Conservation (phyloP, 2,329 filamentous ascomycete species). For the Penicillium sp. region DNA sequence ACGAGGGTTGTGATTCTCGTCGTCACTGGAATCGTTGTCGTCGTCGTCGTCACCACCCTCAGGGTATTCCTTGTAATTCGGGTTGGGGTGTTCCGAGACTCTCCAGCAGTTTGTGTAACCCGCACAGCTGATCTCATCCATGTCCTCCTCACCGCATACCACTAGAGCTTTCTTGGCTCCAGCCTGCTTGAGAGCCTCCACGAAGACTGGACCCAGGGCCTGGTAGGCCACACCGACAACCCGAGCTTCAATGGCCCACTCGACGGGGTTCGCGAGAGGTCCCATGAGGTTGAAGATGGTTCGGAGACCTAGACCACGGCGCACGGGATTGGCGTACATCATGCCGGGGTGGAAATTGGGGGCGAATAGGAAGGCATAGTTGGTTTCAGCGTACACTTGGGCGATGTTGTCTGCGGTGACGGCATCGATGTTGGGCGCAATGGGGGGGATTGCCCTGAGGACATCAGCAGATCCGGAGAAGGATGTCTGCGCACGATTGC, state of each 20-base stretch:
- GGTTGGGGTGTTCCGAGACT: conserved; percentile 57
- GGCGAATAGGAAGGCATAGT: conserved; percentile 94
- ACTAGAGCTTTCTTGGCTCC: conserved; percentile 83
- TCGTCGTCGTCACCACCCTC: conserved; percentile 40
- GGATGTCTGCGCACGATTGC: conserved; percentile 92
- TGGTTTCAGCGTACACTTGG: conserved; percentile 73
- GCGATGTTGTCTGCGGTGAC: conserved; percentile 71
- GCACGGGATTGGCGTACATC: conserved; percentile 81
- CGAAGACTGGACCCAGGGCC: conserved; percentile 85
- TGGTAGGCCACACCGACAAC: conserved; percentile 90
- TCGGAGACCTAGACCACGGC: conserved; percentile 85
- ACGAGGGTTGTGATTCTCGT: conserved; percentile 40
- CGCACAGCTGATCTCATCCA: conserved; percentile 93
- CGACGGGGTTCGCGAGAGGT: conserved; percentile 86
- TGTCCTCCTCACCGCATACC: conserved; percentile 89
- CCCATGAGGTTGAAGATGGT: conserved; percentile 98
- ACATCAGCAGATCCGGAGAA: conserved; percentile 95
- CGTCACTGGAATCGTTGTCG: conserved; percentile 35
- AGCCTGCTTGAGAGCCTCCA: conserved; percentile 74
- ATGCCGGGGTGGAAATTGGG: conserved; percentile 96
- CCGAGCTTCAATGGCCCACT: conserved; percentile 80
- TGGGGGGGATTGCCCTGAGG: conserved; percentile 72
- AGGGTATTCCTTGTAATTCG: conserved; percentile 37
- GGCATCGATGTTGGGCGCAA: conserved; percentile 70
- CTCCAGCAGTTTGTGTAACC: conserved; percentile 89